Conservation (phyloP, 2,329 filamentous ascomycete genomes). For the Penicillium sp. region DNA sequence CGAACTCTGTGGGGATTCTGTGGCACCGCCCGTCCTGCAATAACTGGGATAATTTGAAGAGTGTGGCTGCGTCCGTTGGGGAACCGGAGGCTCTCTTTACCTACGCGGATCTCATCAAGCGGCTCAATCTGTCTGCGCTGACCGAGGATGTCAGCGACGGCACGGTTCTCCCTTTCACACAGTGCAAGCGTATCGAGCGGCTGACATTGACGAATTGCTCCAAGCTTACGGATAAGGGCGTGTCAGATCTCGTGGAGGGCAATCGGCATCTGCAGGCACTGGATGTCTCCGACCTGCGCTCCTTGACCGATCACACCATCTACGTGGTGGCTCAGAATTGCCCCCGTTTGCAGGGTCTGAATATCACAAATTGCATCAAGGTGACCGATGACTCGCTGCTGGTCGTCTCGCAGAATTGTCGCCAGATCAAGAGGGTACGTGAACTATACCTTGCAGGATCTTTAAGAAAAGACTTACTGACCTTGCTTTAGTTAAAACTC, state of each 20-base stretch:
- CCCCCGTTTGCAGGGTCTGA: slow-evolving; percentile 79
- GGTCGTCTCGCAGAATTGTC: slow-evolving; percentile 72
- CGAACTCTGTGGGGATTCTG: slow-evolving; percentile 84
- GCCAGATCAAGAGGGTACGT: slow-evolving; percentile 76
- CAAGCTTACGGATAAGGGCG: slow-evolving; percentile 74
- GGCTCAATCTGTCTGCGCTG: slow-evolving; percentile 80
- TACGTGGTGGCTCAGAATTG: slow-evolving; percentile 74
- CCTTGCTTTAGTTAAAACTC: slow-evolving; percentile 68
- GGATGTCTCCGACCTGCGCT: slow-evolving; percentile 75
- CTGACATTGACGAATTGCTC: slow-evolving; percentile 88
- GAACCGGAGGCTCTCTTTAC: slow-evolving; percentile 72
- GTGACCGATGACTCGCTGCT: slow-evolving; percentile 84
- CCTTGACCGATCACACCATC: slow-evolving; percentile 78
- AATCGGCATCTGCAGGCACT: slow-evolving; percentile 79
- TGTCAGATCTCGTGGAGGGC: slow-evolving; percentile 71
- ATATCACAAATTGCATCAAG: slow-evolving; percentile 78
- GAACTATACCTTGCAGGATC: not conserved
- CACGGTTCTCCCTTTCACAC: slow-evolving; percentile 71
- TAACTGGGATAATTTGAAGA: slow-evolving; percentile 73
- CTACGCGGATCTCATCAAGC: slow-evolving; percentile 85
- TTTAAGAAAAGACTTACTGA: slow-evolving; percentile 10
- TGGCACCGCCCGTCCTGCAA: slow-evolving; percentile 94
- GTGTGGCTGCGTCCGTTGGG: slow-evolving; percentile 72
- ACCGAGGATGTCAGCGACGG: slow-evolving; percentile 77
- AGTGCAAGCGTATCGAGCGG: slow-evolving; percentile 87